Evolutionary conservation across 208 protist genomes (phyloP), one percentile per base, ranked within the genome.

Genomic region (Naegleria fowleri): DNA sequence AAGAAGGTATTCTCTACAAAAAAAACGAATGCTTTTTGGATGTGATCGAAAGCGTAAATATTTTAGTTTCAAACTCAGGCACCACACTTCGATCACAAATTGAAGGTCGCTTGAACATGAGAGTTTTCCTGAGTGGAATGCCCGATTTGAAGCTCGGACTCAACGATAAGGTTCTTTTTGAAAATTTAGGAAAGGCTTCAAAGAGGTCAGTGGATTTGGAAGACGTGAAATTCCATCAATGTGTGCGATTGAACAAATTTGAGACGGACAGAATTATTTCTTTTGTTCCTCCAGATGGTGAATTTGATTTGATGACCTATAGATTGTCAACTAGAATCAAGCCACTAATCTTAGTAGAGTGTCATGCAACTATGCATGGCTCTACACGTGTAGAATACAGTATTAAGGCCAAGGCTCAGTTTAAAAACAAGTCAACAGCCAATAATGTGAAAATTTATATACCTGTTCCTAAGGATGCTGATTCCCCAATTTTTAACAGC

Each of bases 381-480:
- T 48, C 7, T 4, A 52, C 33, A 22, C 6, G 90, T 25, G 15
- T 90, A 22, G 40, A 83, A 90, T 90, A 83, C 36, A 33, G 7
- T 16, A 25, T 59, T 19, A 55, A 67, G 75, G 95, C 94, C 2
- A 94, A 95, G 83, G 96, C 97, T 25, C 97, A 98, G 91, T 99
- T 98, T 91, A 98, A 98, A 90, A 91, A 93, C 13, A 95, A 91
- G 43, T 97, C 96, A 33, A 97, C 95, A 13, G 98, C 98, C 15
- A 98, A 98, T 90, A 98, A 98, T 93, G 96, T 99, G 40, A 96
- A 99, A 86, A 98, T 99, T 87, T 93, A 96, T 85, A 97, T 99
- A 38, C 98, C 98, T 19, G 98, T 99, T 33, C 99, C 99, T 39
- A 94, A 96, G 22, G 98, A 99, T 94, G 97, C 98, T 7, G 98